Percentiles rank a stretch among this genome's conserved stretches.
Evolutionary conservation across 257 asterid genomes (phyloP).

Genomic region (Solanum gandarillasii): DNA sequence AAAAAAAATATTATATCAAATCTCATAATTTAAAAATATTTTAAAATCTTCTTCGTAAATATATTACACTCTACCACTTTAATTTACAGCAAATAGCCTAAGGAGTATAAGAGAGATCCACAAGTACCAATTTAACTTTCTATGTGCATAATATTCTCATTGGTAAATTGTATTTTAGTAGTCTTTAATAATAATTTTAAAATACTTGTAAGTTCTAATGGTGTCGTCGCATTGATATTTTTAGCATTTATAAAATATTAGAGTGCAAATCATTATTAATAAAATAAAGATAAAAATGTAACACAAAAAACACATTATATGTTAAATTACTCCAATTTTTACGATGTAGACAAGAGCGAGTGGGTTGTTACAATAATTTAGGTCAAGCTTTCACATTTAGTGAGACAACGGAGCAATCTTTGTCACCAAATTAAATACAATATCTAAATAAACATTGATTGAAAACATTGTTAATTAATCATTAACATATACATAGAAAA

Average conservation of each 20-base stretch:
- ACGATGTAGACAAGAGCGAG: not conserved
- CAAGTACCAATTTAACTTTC: not conserved
- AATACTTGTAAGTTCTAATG: not conserved
- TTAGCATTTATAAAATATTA: not conserved
- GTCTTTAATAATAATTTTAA: not conserved
- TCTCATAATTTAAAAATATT: not conserved
- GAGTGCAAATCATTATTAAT: not conserved
- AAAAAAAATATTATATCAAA: not conserved
- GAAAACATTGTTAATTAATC: not conserved
- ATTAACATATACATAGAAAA: not conserved
- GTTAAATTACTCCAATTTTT: not conserved
- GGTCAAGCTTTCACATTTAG: not conserved
- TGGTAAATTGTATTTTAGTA: not conserved
- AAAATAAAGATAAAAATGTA: too few relatives aligned
- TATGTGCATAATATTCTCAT: not conserved
- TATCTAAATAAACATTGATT: not conserved
- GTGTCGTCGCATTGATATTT: not conserved
- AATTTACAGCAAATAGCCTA: not conserved
- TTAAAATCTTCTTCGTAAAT: not conserved
- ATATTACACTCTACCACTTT: not conserved
- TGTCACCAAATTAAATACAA: not conserved
- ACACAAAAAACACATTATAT: not conserved
- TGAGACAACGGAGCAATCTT: not conserved
- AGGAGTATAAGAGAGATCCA: not conserved
- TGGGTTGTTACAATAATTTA: not conserved